These are phyloP conservation scores for Quercus agrifolia DNA, from an alignment of 306 rosid genomes.

Conservation along the genomic window DNA sequence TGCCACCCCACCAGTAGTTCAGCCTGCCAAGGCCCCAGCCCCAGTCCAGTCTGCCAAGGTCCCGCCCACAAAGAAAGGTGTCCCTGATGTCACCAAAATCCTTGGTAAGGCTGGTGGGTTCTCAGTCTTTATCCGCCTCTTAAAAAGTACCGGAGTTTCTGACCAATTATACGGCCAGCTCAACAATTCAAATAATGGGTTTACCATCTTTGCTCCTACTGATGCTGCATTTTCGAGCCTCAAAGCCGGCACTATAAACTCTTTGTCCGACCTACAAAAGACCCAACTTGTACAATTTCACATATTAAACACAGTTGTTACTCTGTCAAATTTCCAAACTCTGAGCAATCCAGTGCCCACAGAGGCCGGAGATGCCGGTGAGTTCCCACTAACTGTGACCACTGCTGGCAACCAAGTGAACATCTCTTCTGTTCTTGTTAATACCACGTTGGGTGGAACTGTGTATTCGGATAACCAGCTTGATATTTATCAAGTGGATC, in stretches of 20 bases:
- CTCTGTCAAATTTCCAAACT: constrained; percentile 56
- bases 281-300: constrained; percentile 60
- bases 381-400: constrained; percentile 59
- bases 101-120: constrained; percentile 56
- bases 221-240: constrained; percentile 56
- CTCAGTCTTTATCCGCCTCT: constrained; percentile 47
- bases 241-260: constrained; percentile 62
- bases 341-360: constrained; percentile 70
- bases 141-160: constrained; percentile 49
- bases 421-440: constrained; percentile 63
- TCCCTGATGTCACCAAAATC: constrained; percentile 41
- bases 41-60: not conserved
- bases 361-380: constrained; percentile 48
- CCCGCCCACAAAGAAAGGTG: constrained; percentile 35
- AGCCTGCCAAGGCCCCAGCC: constrained; percentile 3
- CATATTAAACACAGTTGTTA: constrained; percentile 38
- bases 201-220: constrained; percentile 62
- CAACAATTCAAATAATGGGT: constrained; percentile 37
- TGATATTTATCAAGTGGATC: constrained; percentile 51
- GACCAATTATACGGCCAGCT: constrained; percentile 55
- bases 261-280: constrained; percentile 49
- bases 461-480: constrained; percentile 54
- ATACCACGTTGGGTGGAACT: constrained; percentile 52
- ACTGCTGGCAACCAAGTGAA: constrained; percentile 51
- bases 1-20: not conserved